phyloP scores from a whole-genome alignment of 2,329 filamentous ascomycete species.

The Scolecobasidium constrictum region DNA sequence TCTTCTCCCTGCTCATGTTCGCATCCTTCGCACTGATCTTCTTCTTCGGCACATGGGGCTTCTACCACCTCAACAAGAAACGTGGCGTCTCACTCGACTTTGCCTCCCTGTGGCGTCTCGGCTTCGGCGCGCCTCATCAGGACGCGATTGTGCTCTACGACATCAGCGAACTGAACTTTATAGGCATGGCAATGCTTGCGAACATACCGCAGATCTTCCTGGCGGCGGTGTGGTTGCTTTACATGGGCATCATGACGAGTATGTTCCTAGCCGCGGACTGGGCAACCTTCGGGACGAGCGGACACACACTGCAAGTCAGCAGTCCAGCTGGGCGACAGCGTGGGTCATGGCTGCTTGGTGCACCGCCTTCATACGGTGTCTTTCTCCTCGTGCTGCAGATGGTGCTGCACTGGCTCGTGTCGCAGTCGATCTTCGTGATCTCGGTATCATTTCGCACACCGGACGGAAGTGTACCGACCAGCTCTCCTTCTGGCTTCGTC shows the following conservation, averaged over 20 bases:
- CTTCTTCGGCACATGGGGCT: neutral
- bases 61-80: neutral
- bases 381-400: neutral
- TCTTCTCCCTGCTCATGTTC: neutral
- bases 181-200: conserved; percentile 1
- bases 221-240: neutral
- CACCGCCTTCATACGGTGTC: neutral
- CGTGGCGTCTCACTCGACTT: neutral
- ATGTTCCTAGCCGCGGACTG: conserved; percentile 2
- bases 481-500: neutral
- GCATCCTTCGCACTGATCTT: neutral
- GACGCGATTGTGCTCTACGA: neutral
- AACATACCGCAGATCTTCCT: conserved; percentile 2
- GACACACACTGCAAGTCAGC: neutral
- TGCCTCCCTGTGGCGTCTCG: neutral
- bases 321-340: neutral
- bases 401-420: conserved; percentile 1
- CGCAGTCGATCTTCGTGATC: conserved; percentile 1
- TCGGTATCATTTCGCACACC: neutral
- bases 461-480: neutral
- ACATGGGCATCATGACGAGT: neutral
- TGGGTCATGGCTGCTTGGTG: conserved; percentile 1
- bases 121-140: neutral
- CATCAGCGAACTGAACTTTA: neutral
- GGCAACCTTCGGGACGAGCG: neutral